Evolutionary conservation across 1,139 yeast genomes (phyloP), one percentile per base, ranked within the genome.

Genomic region (Suhomyces wounanorum): DNA sequence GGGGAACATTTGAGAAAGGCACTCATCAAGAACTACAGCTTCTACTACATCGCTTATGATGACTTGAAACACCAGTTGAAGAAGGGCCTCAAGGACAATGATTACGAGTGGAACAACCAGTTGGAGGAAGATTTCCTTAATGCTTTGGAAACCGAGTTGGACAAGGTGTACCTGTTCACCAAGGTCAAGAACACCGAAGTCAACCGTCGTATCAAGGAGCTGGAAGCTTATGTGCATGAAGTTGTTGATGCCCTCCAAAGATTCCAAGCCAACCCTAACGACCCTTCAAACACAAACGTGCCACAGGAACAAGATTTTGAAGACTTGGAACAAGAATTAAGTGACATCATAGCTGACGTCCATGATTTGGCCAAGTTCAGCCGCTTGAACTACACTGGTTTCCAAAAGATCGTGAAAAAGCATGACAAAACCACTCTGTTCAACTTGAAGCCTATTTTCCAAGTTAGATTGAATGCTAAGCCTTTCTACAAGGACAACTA

Each of bases 401-500:
- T 94, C 77, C 96, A 89, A 68, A 94, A 94, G 70, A 94, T 94
- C 60, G 84, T 94, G 65, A 94, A 94, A 72, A 94, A 94, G 71
- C 99, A 94, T 68, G 99, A 94, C 72, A 94, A 94, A 69, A 82
- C 84, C 58, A 92, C 99, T 35, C 81, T 81, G 50, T 91, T 86
- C 79, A 84, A 82, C 53, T 78, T 94, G 66, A 87, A 87, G 66
- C 98, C 99, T 9, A 88, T 92, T 57, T 92, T 94, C 73, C 95
- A 90, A 56, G 97, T 89, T 23, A 82, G 98, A 63, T 81, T 94
- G 65, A 90, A 92, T 64, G 81, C 97, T 18, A 92, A 92, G 68
- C 96, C 99, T 0, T 94, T 94, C 68, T 94, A 87, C 78, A 92
- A 92, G 70, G 97, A 92, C 65, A 91, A 94, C 67, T 90, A 92